Base-by-base conservation (phyloP, 1,139 yeast genomes). In the Protomyces gravidus region DNA sequence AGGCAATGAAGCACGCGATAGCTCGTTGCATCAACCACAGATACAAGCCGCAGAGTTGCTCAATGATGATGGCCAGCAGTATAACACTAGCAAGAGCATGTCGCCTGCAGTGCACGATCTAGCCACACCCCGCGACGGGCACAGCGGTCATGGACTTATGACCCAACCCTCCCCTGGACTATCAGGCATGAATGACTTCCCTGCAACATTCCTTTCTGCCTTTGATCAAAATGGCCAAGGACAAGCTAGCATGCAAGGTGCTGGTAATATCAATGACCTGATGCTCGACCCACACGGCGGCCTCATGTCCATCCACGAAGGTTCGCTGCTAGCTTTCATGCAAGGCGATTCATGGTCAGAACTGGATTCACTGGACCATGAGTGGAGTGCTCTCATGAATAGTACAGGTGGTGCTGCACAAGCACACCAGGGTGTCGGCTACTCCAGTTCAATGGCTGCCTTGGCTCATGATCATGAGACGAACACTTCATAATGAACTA, bases 301-400 rank as follows among this genome's bases (percentile, higher is more conserved):
- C 7, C 42, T 36, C 19, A 36, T 36, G 42, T 53, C 58, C 23
- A 46, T 53, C 7, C 58, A 53, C n/a, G 58, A 53, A 33, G 58
- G 58, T n/a, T 45, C 51, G 15, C 36, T 53, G 17, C 33, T 53
- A 40, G 58, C 58, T 2, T 53, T 53, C 28, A 53, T 53, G 58
- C 58, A 53, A 32, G 58, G 58, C 11, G 36, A 53, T 45, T 45
- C 47, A 7, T 53, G 50, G 51, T 36, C 42, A 1, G 42, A 36
- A 17, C 42, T 36, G 11, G 42, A 36, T n/a, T 17, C 42, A 36
- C 42, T 36, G 9, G 42, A 36, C 17, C 42, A 36, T 17, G 42
- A 36, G 17, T 36, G 42, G 42, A 36, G 42, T 36, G 42, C 42
- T 4, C 17, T 36, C 21, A 36, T 36, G 42, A 36, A n/a, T 4